phyloP scores from a whole-genome alignment of 164 flowering plant species.

The Macadamia integrifolia region DNA sequence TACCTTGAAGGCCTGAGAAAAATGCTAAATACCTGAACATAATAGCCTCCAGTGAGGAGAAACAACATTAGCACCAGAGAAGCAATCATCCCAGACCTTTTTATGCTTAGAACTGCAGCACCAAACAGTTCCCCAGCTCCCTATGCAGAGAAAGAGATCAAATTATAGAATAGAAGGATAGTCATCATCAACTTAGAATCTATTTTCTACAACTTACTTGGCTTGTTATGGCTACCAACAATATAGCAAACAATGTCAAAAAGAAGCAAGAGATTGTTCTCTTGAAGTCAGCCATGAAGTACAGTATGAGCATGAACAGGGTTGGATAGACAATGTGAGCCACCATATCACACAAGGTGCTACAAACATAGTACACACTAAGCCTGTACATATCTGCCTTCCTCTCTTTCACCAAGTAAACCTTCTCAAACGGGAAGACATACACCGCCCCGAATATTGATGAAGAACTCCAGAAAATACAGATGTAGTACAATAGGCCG shows the following conservation, averaged over 20 bases:
- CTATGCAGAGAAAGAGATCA: slow-evolving; percentile 27
- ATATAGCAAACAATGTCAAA: slow-evolving; percentile 52
- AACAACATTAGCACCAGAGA: slow-evolving; percentile 83
- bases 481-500: slow-evolving; percentile 88
- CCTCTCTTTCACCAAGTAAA: slow-evolving; percentile 77
- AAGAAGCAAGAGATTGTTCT: slow-evolving; percentile 78
- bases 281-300: slow-evolving; percentile 95
- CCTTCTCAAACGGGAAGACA: slow-evolving; percentile 88
- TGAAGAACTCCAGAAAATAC: slow-evolving; percentile 96
- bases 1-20: background rate
- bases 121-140: slow-evolving; percentile 98
- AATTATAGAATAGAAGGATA: too few species aligned
- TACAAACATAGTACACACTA: slow-evolving; percentile 75
- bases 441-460: slow-evolving; percentile 94
- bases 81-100: slow-evolving; percentile 88
- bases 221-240: slow-evolving; percentile 71
- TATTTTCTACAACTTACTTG: slow-evolving; percentile 47
- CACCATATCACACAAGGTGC: slow-evolving; percentile 92
- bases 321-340: slow-evolving; percentile 83
- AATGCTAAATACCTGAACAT: slow-evolving; percentile 64
- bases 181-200: too few species aligned
- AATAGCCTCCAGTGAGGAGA: slow-evolving; percentile 97
- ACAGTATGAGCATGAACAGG: slow-evolving; percentile 70
- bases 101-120: slow-evolving; percentile 82
- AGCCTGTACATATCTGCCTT: slow-evolving; percentile 96